Conservation (phyloP, 345 rosid genomes). For the Eucalyptus dawsonii region DNA sequence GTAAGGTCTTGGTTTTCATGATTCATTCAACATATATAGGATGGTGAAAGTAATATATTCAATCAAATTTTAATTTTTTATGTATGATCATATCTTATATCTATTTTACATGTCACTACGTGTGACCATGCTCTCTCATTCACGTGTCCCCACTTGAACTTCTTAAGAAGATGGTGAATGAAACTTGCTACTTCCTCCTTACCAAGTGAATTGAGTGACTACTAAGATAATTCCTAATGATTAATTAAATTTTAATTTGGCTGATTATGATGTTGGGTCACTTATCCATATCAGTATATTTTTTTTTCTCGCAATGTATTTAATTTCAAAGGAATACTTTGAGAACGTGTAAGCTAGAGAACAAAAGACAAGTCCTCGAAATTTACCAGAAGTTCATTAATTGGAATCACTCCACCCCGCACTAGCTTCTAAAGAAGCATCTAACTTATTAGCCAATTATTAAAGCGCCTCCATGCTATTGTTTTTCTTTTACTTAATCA, state of each 20-base stretch:
- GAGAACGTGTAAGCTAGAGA: neutral
- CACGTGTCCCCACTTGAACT: no score
- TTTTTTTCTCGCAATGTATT: rapidly evolving
- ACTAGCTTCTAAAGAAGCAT: no score
- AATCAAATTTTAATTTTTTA: neutral
- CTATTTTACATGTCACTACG: no score
- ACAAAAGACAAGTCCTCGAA: neutral
- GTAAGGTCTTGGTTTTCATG: neutral
- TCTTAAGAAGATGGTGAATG: no score
- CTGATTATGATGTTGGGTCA: neutral
- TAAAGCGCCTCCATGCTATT: neutral
- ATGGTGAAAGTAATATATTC: neutral
- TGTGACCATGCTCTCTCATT: no score
- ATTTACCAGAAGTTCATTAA: neutral
- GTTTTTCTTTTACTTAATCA: neutral
- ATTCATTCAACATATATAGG: neutral
- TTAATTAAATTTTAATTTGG: neutral
- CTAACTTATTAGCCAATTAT: no score
- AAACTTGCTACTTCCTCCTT: rapidly evolving
- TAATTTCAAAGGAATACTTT: no score
- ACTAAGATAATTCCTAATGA: no score
- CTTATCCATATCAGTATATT: neutral
- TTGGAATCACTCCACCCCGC: neutral
- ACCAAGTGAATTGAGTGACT: no score
- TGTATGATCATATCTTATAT: no score